A percentile compares a stretch with the other conserved stretches of the same genome.
phyloP scores from a whole-genome alignment of 1,139 yeast species.

The Entelexis sorbosivorans region DNA sequence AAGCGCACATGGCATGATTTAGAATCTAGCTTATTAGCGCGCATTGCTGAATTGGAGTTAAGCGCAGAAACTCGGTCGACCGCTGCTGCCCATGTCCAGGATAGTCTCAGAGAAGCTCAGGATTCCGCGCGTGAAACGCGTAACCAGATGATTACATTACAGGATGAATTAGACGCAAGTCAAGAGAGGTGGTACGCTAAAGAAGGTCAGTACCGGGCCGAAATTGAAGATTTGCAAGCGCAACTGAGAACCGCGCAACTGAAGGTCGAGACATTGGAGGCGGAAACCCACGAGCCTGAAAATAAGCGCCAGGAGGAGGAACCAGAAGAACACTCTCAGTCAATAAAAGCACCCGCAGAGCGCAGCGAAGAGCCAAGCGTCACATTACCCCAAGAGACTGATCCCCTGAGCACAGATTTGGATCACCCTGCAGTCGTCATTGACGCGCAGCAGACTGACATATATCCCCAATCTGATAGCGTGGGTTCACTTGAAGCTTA shows the following conservation, averaged over 20 bases:
- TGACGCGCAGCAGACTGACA: not conserved
- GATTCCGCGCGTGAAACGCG: constrained; percentile 11
- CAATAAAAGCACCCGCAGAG: no score
- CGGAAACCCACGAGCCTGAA: no score
- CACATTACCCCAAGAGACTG: no score
- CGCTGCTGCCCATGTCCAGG: constrained; percentile 10
- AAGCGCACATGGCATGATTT: constrained; percentile 56
- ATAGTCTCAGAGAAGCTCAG: constrained; percentile 14
- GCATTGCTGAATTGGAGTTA: constrained; percentile 38
- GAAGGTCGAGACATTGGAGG: not conserved
- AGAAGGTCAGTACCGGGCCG: not conserved
- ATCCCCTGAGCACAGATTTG: no score
- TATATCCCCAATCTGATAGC: not conserved
- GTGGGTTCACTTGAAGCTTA: not conserved
- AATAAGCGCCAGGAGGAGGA: no score
- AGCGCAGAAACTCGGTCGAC: constrained; percentile 30
- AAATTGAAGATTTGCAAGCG: not conserved
- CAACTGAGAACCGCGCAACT: not conserved
- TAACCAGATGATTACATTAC: constrained; percentile 10
- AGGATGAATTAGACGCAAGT: constrained; percentile 23
- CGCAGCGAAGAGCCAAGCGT: no score
- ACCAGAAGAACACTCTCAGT: no score
- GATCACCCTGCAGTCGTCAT: not conserved
- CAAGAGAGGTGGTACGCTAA: not conserved
- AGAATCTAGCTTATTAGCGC: constrained; percentile 43